Evolutionary conservation across 495 filamentous ascomycete species (phyloP).

Genomic region (Penicillium odoratum): DNA sequence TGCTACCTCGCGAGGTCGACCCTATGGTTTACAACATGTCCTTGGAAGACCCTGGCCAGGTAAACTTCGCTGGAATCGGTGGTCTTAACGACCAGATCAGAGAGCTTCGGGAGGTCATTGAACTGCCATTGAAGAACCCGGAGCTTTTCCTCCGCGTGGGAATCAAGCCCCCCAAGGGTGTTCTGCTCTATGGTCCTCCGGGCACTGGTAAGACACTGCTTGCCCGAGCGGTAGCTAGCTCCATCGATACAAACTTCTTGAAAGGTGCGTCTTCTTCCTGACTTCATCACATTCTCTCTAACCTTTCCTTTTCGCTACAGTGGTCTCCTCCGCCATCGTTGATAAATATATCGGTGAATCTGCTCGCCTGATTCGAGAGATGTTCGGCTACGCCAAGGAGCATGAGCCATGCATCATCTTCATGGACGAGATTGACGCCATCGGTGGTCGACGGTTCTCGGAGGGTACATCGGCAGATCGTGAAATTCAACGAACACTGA

Average conservation of each 20-base stretch:
- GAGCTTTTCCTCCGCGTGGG: conserved; percentile 96
- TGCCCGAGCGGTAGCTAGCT: conserved; percentile 93
- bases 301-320: conserved; percentile 47
- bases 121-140: conserved; percentile 96
- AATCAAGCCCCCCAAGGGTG: conserved; percentile 98
- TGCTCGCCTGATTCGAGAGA: conserved; percentile 94
- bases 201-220: conserved; percentile 97
- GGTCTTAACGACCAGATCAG: conserved; percentile 98
- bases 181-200: conserved; percentile 94
- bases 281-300: background rate
- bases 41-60: conserved; percentile 93
- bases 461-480: conserved; percentile 98
- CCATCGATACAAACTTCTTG: conserved; percentile 96
- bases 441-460: conserved; percentile 95
- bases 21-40: conserved; percentile 99
- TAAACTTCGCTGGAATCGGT: conserved; percentile 98
- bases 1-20: conserved; percentile 98
- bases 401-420: conserved; percentile 99
- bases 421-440: conserved; percentile 99
- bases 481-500: conserved; percentile 97
- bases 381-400: conserved; percentile 99
- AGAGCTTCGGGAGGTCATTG: conserved; percentile 97
- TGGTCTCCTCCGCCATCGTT: conserved; percentile 99
- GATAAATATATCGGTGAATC: conserved; percentile 99
- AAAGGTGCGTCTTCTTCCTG: conserved; percentile 63